Conservation (phyloP, 352 stramenopile genomes). For the Globisporangium iwayamae region DNA sequence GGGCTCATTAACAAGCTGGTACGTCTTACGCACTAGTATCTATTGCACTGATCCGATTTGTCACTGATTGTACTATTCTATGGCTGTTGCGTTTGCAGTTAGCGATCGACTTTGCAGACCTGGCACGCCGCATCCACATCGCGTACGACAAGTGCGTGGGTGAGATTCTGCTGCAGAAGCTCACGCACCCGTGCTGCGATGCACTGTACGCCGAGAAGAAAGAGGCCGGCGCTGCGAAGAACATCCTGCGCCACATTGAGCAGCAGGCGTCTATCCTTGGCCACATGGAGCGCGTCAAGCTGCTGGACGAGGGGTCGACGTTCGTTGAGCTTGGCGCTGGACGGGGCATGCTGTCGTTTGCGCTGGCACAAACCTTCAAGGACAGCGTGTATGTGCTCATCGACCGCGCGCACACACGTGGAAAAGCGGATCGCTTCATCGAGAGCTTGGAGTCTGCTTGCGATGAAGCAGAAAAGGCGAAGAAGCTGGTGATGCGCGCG, state of each 20-base stretch:
- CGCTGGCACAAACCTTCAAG: conserved; percentile 60
- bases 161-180: conserved; percentile 56
- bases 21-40: neutral
- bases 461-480: conserved; percentile 17
- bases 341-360: conserved; percentile 75
- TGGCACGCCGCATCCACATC: conserved; percentile 43
- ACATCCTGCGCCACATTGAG: conserved; percentile 72
- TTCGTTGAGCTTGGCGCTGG: conserved; percentile 78
- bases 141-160: conserved; percentile 55
- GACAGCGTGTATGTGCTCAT: conserved; percentile 72
- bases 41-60: neutral
- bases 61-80: neutral
- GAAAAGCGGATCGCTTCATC: conserved; percentile 77
- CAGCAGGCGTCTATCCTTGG: conserved; percentile 82
- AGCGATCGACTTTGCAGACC: conserved; percentile 51
- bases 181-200: conserved; percentile 64
- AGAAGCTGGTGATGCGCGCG: conserved; percentile 45
- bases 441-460: conserved; percentile 11
- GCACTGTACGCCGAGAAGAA: conserved; percentile 63
- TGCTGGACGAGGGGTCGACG: conserved; percentile 41
- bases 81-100: conserved; percentile 12
- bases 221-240: conserved; percentile 48
- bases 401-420: conserved; percentile 63
- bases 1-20: conserved; percentile 72
- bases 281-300: conserved; percentile 57